A percentile compares a stretch with the other conserved stretches of the same genome.
These are phyloP conservation scores for Fusarium torreyae DNA, from an alignment of 2,329 filamentous ascomycete species.

Conservation along the genomic window DNA sequence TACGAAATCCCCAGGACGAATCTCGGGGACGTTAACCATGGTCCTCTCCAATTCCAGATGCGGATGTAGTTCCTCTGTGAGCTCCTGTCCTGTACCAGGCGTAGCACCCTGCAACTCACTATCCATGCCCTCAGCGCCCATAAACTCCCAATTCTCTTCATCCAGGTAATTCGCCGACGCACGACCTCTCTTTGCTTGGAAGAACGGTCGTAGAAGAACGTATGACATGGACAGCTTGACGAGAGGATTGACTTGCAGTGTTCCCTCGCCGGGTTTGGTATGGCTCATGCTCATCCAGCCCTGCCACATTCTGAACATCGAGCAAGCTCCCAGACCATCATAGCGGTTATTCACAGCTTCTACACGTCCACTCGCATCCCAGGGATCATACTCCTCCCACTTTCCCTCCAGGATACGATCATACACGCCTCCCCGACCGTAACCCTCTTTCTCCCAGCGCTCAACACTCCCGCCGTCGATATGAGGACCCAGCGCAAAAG, in stretches of 20 bases:
- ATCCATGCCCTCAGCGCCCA: conserved; percentile 61
- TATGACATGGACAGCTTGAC: conserved; percentile 84
- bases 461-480: conserved; percentile 82
- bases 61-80: conserved; percentile 77
- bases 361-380: conserved; percentile 80
- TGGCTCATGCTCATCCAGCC: conserved; percentile 87
- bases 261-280: conserved; percentile 82
- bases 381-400: conserved; percentile 89
- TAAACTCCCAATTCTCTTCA: conserved; percentile 72
- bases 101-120: conserved; percentile 79
- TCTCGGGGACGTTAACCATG: conserved; percentile 79
- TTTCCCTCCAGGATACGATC: conserved; percentile 78
- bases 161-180: conserved; percentile 59
- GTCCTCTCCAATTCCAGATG: conserved; percentile 77
- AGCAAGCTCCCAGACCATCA: conserved; percentile 84
- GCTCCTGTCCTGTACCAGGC: conserved; percentile 79
- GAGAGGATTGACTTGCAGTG: conserved; percentile 85
- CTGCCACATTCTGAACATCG: conserved; percentile 90
- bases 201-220: conserved; percentile 87
- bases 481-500: conserved; percentile 81
- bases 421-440: conserved; percentile 78
- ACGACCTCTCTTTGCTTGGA: conserved; percentile 65
- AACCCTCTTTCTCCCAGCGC: conserved; percentile 80
- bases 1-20: conserved; percentile 83
- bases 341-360: conserved; percentile 81